Evolutionary conservation across 1,284 basidiomycete species (phyloP), one percentile per base, ranked within the genome.

Genomic region (Veloboletus limbatus): DNA sequence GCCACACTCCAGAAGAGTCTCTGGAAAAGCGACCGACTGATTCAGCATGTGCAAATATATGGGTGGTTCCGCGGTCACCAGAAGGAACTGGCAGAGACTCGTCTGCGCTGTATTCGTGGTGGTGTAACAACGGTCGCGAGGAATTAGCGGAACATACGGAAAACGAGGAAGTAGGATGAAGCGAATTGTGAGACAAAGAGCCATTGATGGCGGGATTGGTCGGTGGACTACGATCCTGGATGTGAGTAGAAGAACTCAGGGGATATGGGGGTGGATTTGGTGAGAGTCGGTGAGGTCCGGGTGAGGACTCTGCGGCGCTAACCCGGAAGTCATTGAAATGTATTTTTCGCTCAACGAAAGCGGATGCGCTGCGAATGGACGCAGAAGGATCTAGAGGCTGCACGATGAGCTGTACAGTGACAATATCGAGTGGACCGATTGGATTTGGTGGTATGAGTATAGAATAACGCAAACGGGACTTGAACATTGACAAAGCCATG

Each of bases 261-360:
- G 57, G 50, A 42, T 58, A 58, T 26, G 47, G 35, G 27, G 45
- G 48, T 50, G 58, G 43, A 38, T 48, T 36, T 9, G 63, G 54
- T 18, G 67, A 53, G 8, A 43, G 33, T 22, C 43, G 61, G 55
- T 32, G 49, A 43, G 55, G 45, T 32, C 47, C 51, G 25, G 62
- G 47, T 7, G 54, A 47, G 10, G 52, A 40, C 2, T 60, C 63
- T 45, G 60, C 49, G 30, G 60, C 50, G 16, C 55, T 48, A 14
- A 60, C 51, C 6, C 67, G 55, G 18, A 56, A 53, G 30, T 81
- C 77, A 40, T 65, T 69, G 35, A 80, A 66, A 40, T 68, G 66
- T 50, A 82, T 78, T 37, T 79, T 75, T 39, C 80, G 74, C 55
- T 82, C 81, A 39, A 82, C 65, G 32, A 75, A 68, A 37, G 78